These are phyloP conservation scores for Russula lepida DNA, from an alignment of 768 basidiomycete species.

Conservation along the genomic window DNA sequence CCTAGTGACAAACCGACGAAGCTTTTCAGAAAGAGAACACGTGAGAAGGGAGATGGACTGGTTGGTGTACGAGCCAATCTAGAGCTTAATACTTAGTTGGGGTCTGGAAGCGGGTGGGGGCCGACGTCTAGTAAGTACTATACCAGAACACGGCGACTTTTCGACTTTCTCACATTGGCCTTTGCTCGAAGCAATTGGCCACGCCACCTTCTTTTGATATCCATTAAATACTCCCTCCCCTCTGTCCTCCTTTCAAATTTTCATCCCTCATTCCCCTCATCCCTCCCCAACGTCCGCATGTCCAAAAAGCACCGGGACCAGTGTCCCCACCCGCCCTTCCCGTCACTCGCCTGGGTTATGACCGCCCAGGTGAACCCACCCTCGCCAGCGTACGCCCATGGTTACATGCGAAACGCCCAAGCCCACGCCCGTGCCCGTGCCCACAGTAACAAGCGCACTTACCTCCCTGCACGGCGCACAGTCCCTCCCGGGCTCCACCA, in stretches of 20 bases:
- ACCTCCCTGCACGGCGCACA: neutral
- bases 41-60: neutral
- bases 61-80: neutral
- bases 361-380: slow-evolving; percentile 11
- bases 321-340: slow-evolving; percentile 8
- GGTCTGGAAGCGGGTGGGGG: neutral
- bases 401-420: slow-evolving; percentile 6
- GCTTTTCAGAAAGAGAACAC: neutral
- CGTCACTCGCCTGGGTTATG: slow-evolving; percentile 15
- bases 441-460: neutral
- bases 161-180: neutral
- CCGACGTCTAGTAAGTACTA: neutral
- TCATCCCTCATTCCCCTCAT: neutral
- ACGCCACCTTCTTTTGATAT: neutral
- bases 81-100: neutral
- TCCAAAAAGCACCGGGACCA: neutral
- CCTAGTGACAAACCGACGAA: neutral
- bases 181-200: neutral
- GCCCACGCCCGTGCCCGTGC: neutral
- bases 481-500: neutral
- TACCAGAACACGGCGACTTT: slow-evolving; percentile 6
- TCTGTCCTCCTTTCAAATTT: neutral
- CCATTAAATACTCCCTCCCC: neutral
- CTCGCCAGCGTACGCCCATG: neutral
- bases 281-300: neutral